Percentiles rank a stretch among this genome's conserved stretches.
Evolutionary conservation across 345 rosid species (phyloP).

Genomic region (Camelina laxa): DNA sequence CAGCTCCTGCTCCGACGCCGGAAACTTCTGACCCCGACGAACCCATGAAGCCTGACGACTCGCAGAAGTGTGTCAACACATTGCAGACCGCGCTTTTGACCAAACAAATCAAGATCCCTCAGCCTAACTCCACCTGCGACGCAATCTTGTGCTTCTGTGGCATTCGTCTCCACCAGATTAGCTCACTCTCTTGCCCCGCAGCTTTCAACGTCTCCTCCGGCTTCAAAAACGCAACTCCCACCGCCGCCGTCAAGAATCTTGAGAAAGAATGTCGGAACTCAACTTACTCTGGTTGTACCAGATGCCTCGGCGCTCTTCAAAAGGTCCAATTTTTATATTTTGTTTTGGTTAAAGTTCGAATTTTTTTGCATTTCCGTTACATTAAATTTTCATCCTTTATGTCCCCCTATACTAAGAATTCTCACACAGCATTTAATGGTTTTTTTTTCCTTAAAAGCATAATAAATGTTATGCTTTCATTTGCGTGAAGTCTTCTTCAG

Average conservation of each 20-base stretch:
- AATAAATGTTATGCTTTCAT: constrained; percentile 37
- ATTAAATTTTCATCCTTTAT: constrained; percentile 32
- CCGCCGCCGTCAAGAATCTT: constrained; percentile 80
- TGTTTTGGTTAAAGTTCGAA: background rate
- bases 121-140: constrained; percentile 86
- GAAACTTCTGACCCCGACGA: constrained; percentile 55
- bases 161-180: constrained; percentile 91
- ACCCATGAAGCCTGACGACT: constrained; percentile 96
- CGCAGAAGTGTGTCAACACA: constrained; percentile 94
- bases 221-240: constrained; percentile 78
- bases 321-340: constrained; percentile 55
- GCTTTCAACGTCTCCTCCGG: constrained; percentile 81
- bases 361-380: background rate
- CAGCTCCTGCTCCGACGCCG: constrained; percentile 62
- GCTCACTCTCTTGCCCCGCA: constrained; percentile 93
- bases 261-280: constrained; percentile 92
- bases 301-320: constrained; percentile 93
- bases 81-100: constrained; percentile 75
- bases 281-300: constrained; percentile 91
- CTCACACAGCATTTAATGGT: constrained; percentile 40
- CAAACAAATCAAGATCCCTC: constrained; percentile 81
- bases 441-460: constrained; percentile 20
- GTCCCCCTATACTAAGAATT: constrained; percentile 29
- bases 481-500: constrained; percentile 33
- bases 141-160: constrained; percentile 91